Evolutionary conservation across 306 rosid genomes (phyloP).

Genomic region (Astragalus membranaceus): DNA sequence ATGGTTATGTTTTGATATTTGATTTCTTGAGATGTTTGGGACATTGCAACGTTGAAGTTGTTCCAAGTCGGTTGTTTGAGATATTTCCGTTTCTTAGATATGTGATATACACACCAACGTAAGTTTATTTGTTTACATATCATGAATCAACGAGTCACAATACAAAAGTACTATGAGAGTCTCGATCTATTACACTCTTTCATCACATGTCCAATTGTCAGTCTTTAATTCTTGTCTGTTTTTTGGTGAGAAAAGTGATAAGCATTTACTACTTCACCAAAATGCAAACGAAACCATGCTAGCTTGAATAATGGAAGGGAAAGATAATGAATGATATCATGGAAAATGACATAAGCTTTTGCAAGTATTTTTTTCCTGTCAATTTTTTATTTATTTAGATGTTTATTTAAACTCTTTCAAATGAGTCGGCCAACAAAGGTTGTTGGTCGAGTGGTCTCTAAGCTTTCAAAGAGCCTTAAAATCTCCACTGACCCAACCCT

Average conservation of each 20-base stretch:
- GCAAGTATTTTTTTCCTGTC: no score
- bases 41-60: conserved; percentile 65
- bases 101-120: conserved; percentile 83
- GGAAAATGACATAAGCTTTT: background rate
- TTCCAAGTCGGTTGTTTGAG: conserved; percentile 54
- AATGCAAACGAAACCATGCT: background rate
- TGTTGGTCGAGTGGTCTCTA: no score
- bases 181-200: no score
- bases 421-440: no score
- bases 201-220: background rate
- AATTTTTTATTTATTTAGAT: no score
- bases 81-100: conserved; percentile 55
- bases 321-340: background rate
- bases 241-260: conserved; percentile 6
- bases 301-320: background rate
- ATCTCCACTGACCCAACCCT: no score
- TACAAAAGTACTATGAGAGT: no score
- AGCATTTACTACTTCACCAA: conserved; percentile 16
- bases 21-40: conserved; percentile 84
- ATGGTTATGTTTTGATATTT: conserved; percentile 47
- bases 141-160: no score
- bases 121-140: conserved; percentile 29
- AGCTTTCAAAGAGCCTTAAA: no score
- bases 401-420: background rate
- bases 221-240: background rate